Percentiles rank a stretch among this genome's conserved stretches.
Evolutionary conservation across 1,284 basidiomycete species (phyloP).

Genomic region (Marasmius fiardii): DNA sequence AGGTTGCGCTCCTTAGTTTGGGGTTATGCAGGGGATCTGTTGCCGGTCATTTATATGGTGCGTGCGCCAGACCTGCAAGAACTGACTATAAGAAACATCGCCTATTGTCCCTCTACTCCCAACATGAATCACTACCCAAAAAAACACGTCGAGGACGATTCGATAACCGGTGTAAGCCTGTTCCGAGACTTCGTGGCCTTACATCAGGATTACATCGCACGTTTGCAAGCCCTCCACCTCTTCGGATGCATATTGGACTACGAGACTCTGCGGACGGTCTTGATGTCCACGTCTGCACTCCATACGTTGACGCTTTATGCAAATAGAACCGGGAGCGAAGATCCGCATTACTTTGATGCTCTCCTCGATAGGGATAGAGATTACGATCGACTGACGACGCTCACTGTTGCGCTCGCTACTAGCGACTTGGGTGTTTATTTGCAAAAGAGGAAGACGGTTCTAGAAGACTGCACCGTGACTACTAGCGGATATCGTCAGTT

Average conservation of each 20-base stretch:
- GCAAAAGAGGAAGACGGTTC: not conserved
- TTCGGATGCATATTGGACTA: not conserved
- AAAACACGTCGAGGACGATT: not conserved
- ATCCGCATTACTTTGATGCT: not conserved
- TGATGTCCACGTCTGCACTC: not conserved
- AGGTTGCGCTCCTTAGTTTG: not conserved
- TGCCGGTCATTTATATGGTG: not conserved
- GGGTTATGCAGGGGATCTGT: not conserved
- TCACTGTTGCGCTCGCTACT: not conserved
- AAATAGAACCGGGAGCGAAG: not conserved
- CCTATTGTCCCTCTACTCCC: not conserved
- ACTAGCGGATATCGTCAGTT: not conserved
- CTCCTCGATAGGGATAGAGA: not conserved
- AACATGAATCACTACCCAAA: not conserved
- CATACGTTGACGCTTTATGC: not conserved
- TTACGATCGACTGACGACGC: not conserved
- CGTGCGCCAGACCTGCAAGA: not conserved
- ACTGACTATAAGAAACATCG: not conserved
- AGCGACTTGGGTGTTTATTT: not conserved
- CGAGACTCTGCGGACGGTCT: not conserved
- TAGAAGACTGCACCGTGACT: not conserved
- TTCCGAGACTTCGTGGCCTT: not conserved
- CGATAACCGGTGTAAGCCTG: not conserved
- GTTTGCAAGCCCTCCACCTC: not conserved
- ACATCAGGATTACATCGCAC: not conserved